Base-by-base conservation (phyloP, 2,329 filamentous ascomycete genomes). In the Monosporascus sp. region DNA sequence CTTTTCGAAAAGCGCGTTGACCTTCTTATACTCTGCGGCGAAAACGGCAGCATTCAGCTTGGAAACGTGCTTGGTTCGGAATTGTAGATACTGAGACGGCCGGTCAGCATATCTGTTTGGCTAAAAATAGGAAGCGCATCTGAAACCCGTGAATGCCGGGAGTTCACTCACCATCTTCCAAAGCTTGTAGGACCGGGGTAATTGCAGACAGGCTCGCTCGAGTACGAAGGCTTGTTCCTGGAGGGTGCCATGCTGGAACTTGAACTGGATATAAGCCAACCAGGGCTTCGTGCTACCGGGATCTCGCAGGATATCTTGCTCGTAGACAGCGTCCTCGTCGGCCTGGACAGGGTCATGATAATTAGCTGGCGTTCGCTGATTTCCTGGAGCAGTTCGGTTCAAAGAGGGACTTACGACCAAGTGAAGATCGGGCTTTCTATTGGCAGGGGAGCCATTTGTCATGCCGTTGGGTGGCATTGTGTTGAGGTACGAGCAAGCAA, bases 121-220 rank as follows among this genome's bases (percentile, higher is more conserved):
- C 50, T 52, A 50, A 47, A 48, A 48, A 31, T 7, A 7, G 5
- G 2, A 17, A 11, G 24, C 43, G 15, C 18, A 26, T 28, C 46
- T 48, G 26, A 24, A 49, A 38, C 8, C 9, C 26, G 54, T 24
- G 37, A 52, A 54, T 50, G 49, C 43, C 41, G 22, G 57, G 17
- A 14, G 49, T 7, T 20, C 45, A 63, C 73, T 55, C 74, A 90
- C 87, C 84, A 96, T 85, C 74, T 96, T 97, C 94, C 94, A 99
- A 48, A 99, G 79, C 76, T 99, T 99, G 77, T 96, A 99, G 28
- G 93, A 97, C 62, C 94, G 84, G 49, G 94, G 94, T 46, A 99
- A 81, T 64, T 95, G 88, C 58, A 83, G 79, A 71, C 93, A 97
- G 54, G 94, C 93, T 66, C 94, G 85, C 74, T 97, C 94, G 75